Evolutionary conservation across 768 basidiomycete species (phyloP).

Genomic region (Pisolithus sp.): DNA sequence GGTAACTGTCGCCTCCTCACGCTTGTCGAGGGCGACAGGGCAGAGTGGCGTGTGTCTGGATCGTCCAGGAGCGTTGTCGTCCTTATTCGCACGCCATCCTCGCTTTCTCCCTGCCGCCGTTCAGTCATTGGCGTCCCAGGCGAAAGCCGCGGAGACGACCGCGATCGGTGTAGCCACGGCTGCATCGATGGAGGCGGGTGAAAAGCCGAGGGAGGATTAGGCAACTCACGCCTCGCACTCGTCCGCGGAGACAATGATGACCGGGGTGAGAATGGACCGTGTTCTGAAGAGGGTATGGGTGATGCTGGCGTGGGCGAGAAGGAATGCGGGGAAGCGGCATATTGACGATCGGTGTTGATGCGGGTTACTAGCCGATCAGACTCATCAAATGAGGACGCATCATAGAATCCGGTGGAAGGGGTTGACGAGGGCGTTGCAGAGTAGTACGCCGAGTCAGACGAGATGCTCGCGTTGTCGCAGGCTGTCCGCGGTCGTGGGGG

Average conservation of each 20-base stretch:
- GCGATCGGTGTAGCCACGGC: slow-evolving; percentile 27
- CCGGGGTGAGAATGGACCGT: slow-evolving; percentile 16
- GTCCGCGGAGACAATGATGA: slow-evolving; percentile 14
- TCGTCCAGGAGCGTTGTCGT: slow-evolving; percentile 12
- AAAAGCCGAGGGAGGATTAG: slow-evolving; percentile 25
- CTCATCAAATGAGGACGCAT: slow-evolving; percentile 17
- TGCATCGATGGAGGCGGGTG: slow-evolving; percentile 25
- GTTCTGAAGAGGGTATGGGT: slow-evolving; percentile 26
- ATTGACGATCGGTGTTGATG: slow-evolving; percentile 5
- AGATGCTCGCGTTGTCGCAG: slow-evolving; percentile 33
- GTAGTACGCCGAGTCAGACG: slow-evolving; percentile 43
- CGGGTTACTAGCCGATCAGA: slow-evolving; percentile 10
- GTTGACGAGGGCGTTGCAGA: slow-evolving; percentile 35
- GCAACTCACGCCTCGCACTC: slow-evolving; percentile 19
- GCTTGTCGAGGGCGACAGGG: slow-evolving; percentile 11
- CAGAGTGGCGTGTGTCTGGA: slow-evolving; percentile 8
- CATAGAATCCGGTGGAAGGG: slow-evolving; percentile 32
- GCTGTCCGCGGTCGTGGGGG: slow-evolving; percentile 21
- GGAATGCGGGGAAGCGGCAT: slow-evolving; percentile 11
- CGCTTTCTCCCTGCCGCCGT: neutral
- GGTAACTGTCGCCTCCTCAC: slow-evolving; percentile 26
- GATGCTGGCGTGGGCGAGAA: slow-evolving; percentile 21
- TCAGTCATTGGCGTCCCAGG: slow-evolving; percentile 2
- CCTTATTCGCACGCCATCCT: slow-evolving; percentile 10
- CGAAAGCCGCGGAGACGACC: slow-evolving; percentile 13